Evolutionary conservation across 345 rosid species (phyloP), one percentile per base, ranked within the genome.

Genomic region (Eucalyptus cloeziana): DNA sequence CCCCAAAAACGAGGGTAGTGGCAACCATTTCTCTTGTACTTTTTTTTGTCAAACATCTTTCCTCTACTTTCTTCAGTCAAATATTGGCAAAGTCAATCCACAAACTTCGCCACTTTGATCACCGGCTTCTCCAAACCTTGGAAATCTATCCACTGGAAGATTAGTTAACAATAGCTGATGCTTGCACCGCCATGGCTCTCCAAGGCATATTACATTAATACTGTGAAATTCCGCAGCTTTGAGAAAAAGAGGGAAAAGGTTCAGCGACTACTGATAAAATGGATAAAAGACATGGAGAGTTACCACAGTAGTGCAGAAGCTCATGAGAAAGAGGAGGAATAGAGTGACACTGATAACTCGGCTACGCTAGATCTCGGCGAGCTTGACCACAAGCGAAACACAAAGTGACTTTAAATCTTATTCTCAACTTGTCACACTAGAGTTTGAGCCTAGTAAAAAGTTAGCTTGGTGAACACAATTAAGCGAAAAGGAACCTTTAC

Each of bases 311-410:
- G 71, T 30, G 3, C 3, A 64, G 17, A 30, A 64, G 71, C 71
- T 64, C 33, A 31, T 30, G 71, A 64, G 19, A 64, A 64, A 64
- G 16, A 62, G 37, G 69, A 62, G 71, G 71, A 30, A 1, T 15
- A 64, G 71, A 30, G 71, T 13, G 71, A 64, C 37, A n/a, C n/a
- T 4, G 33, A 64, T 27, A 60, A 12, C 67, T 5, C 7, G 0
- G n/a, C 15, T 25, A 1, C 71, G 3, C 37, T 0, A 2, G 1
- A n/a, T n/a, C 33, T n/a, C 0, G 10, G 71, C 10, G 17, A 64
- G 71, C 71, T 62, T 15, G 2, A n/a, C 19, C 0, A 1, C 71
- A 13, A 62, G 2, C 17, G 14, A 13, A 62, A 0, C 71, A 62
- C 37, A 30, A 62, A 30, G 31, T 62, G 13, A n/a, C 19, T 62